A percentile compares a stretch with the other conserved stretches of the same genome.
These are phyloP conservation scores for Viridothelium virens DNA, from an alignment of 495 filamentous ascomycete species.

Conservation along the genomic window DNA sequence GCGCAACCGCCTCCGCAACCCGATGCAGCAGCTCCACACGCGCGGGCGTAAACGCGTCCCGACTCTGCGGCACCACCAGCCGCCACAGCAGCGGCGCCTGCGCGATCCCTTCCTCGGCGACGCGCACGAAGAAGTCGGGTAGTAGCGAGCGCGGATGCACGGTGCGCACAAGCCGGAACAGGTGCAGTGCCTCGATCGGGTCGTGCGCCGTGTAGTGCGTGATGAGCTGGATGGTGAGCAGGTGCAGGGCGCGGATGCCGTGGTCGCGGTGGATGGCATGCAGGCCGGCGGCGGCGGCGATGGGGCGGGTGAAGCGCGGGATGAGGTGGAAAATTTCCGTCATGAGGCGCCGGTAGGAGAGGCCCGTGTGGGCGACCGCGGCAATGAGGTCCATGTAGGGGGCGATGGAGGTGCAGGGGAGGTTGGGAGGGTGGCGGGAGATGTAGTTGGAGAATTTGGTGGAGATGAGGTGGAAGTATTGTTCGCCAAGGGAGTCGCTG, in stretches of 20 bases:
- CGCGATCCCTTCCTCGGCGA: constrained; percentile 13
- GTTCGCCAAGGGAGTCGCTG: background rate
- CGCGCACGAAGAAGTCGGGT: constrained; percentile 13
- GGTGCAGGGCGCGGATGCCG: constrained; percentile 2
- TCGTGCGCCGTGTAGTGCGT: constrained; percentile 13
- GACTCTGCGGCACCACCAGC: no score
- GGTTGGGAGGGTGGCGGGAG: background rate
- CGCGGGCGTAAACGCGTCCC: background rate
- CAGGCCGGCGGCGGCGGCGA: background rate
- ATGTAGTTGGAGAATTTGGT: background rate
- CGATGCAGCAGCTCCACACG: constrained; percentile 22
- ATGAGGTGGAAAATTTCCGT: constrained; percentile 4
- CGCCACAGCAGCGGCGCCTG: no score
- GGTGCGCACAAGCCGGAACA: constrained; percentile 12
- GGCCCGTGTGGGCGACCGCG: constrained; percentile 5
- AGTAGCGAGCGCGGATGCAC: background rate
- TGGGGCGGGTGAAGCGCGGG: background rate
- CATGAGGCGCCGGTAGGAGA: constrained; percentile 11
- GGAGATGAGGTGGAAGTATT: constrained; percentile 2
- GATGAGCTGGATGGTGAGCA: constrained; percentile 12
- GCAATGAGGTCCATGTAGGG: constrained; percentile 11
- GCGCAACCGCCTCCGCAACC: constrained; percentile 28
- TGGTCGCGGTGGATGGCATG: no score
- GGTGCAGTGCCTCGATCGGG: constrained; percentile 2
- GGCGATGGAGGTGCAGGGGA: background rate